These are phyloP conservation scores for Strigomonas oncopelti DNA, from an alignment of 208 protist species.

Conservation along the genomic window DNA sequence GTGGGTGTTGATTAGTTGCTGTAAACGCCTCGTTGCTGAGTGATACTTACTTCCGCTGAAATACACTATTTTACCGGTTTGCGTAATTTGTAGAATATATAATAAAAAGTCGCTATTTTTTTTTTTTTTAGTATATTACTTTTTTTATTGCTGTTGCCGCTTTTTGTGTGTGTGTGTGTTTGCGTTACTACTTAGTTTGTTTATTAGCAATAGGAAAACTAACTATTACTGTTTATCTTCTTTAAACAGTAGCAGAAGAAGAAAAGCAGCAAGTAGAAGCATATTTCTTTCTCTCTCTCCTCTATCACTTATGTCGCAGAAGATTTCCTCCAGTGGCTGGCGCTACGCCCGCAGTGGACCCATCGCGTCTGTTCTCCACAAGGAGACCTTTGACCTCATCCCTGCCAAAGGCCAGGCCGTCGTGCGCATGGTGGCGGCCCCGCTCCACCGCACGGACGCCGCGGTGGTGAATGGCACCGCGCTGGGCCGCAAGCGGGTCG, in stretches of 20 bases:
- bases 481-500: conserved; percentile 42
- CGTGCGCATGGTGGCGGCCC: conserved; percentile 53
- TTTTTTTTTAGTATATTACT: conserved; percentile 11
- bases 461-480: conserved; percentile 70
- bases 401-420: conserved; percentile 49
- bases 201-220: neutral
- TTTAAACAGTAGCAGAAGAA: neutral
- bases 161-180: conserved; percentile 4
- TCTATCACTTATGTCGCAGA: conserved; percentile 34
- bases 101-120: conserved; percentile 10
- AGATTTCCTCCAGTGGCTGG: conserved; percentile 59
- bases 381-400: conserved; percentile 48
- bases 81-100: conserved; percentile 5
- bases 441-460: conserved; percentile 64
- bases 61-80: too few relatives aligned
- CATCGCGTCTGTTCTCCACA: conserved; percentile 40
- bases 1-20: conserved; percentile 84
- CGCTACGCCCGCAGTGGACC: conserved; percentile 64
- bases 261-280: conserved; percentile 2
- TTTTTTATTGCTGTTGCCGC: conserved; percentile 8
- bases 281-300: conserved; percentile 8
- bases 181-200: neutral
- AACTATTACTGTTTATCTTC: neutral
- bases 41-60: too few relatives aligned
- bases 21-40: conserved; percentile 93